Percentiles rank a stretch among this genome's conserved stretches.
phyloP scores from a whole-genome alignment of 139 green algal species.

The Micractinium conductrix region DNA sequence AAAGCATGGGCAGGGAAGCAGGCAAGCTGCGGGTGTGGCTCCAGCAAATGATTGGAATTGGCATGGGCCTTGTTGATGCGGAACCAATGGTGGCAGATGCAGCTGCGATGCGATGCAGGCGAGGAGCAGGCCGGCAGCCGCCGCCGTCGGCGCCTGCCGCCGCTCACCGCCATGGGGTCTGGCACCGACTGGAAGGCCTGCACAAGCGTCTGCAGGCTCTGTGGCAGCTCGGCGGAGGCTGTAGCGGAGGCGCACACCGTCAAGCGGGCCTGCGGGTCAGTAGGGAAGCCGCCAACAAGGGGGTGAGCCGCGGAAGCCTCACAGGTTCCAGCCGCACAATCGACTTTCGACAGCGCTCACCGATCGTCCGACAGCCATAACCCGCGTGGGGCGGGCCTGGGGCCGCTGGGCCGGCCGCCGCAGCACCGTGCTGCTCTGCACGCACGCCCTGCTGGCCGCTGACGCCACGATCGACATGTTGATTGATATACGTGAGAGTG shows the following conservation, averaged over 20 bases:
- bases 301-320: neutral
- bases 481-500: no score
- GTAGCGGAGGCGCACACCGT: slow-evolving; percentile 6
- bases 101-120: neutral
- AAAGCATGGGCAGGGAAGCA: no score
- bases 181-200: slow-evolving; percentile 46
- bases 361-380: neutral
- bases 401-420: no score
- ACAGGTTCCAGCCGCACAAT: neutral
- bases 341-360: neutral
- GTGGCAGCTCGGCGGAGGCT: slow-evolving; percentile 21
- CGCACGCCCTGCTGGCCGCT: no score
- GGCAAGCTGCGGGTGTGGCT: neutral
- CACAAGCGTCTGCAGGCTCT: slow-evolving; percentile 33
- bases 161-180: slow-evolving; percentile 44
- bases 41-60: neutral
- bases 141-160: neutral
- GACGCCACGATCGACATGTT: no score
- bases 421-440: no score
- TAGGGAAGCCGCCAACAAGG: neutral
- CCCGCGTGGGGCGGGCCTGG: no score
- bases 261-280: slow-evolving; percentile 2
- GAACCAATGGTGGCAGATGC: no score
- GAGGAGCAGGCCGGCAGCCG: neutral
- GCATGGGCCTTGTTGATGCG: neutral